Evolutionary conservation across 2,329 filamentous ascomycete species (phyloP).

Genomic region (Colletotrichum musicola): DNA sequence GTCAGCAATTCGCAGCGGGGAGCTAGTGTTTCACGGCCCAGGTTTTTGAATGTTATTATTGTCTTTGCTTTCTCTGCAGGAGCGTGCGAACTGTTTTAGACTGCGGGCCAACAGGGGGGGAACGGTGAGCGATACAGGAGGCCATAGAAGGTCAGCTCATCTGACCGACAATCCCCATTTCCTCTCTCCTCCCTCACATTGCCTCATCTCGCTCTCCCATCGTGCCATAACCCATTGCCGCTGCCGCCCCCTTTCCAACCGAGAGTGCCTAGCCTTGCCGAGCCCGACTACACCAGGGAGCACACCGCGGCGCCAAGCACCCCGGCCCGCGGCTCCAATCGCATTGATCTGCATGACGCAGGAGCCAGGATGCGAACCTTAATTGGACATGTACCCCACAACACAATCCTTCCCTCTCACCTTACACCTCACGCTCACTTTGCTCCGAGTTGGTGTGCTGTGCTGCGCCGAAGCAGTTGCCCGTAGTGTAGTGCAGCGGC

Average conservation of each 20-base stretch:
- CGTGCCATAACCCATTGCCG: conserved; percentile 17
- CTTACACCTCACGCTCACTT: not conserved
- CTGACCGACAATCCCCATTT: conserved; percentile 16
- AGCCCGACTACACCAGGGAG: conserved; percentile 20
- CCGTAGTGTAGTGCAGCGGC: not conserved
- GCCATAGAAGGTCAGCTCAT: conserved; percentile 7
- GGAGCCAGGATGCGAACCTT: conserved; percentile 39
- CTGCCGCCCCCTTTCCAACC: not conserved
- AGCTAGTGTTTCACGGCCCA: no score
- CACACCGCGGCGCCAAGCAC: conserved; percentile 33
- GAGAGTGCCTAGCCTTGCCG: conserved; percentile 27
- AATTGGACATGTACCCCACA: conserved; percentile 38
- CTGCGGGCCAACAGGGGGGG: no score
- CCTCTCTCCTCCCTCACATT: conserved; percentile 6
- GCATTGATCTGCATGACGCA: conserved; percentile 39
- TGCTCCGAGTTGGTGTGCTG: not conserved
- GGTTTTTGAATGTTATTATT: no score
- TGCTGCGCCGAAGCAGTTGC: no score
- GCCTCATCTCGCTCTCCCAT: conserved; percentile 26
- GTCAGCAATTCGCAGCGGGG: no score
- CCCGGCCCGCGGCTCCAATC: conserved; percentile 34
- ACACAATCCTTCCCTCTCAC: conserved; percentile 5
- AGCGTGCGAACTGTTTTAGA: no score
- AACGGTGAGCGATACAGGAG: no score
- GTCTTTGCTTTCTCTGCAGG: no score